Conservation (phyloP, 176 grass and related monocot species). For the Oryza coarctata region DNA sequence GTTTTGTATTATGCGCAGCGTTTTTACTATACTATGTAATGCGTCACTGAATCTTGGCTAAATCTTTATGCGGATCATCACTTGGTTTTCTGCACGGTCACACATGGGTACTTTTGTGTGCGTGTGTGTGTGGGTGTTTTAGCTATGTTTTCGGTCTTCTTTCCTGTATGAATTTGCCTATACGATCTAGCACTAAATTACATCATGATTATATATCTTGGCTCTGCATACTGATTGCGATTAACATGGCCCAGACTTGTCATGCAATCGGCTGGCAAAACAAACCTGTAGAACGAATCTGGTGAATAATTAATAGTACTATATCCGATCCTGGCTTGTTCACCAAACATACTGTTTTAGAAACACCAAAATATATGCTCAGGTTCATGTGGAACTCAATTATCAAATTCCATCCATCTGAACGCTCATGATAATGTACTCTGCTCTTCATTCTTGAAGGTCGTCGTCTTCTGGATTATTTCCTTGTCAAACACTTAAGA, state of each 20-base stretch:
- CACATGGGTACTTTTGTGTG: neutral
- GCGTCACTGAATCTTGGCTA: neutral
- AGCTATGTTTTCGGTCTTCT: too few species aligned
- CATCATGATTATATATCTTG: too few species aligned
- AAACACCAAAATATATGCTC: neutral
- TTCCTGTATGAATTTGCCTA: too few species aligned
- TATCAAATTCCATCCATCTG: neutral
- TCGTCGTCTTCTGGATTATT: slow-evolving; percentile 22
- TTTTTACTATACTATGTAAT: neutral
- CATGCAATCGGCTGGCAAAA: neutral
- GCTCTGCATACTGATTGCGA: too few species aligned
- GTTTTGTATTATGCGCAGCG: too few species aligned
- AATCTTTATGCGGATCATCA: neutral
- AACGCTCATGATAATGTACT: neutral
- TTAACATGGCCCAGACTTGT: neutral
- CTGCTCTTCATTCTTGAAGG: neutral
- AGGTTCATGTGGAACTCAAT: neutral
- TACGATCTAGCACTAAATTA: too few species aligned
- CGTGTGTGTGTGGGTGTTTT: too few species aligned
- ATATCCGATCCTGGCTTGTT: neutral
- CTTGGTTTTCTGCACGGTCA: neutral
- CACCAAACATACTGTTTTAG: neutral
- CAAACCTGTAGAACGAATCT: neutral
- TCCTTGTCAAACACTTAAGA: slow-evolving; percentile 44
- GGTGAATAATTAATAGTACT: neutral